Percentiles rank a stretch among this genome's conserved stretches.
Evolutionary conservation across 2,329 filamentous ascomycete species (phyloP).

Genomic region (Mycosphaerelloides madeirae): DNA sequence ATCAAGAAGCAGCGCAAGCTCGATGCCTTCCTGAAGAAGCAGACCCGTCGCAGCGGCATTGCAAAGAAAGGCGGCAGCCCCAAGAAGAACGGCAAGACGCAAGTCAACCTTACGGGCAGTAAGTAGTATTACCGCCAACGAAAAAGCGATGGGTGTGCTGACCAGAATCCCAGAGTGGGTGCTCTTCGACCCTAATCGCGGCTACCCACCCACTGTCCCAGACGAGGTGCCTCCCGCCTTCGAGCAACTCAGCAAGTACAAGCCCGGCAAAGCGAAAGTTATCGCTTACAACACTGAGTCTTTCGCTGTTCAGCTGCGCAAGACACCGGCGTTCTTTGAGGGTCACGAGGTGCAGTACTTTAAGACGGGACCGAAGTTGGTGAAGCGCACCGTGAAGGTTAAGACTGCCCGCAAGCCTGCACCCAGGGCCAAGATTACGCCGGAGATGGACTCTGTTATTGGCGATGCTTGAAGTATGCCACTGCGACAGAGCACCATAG

Average conservation of each 20-base stretch:
- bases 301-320: slow-evolving; percentile 11
- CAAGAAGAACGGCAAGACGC: too few relatives aligned
- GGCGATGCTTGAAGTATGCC: too few relatives aligned
- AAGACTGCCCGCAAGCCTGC: too few relatives aligned
- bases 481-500: too few relatives aligned
- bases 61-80: too few relatives aligned
- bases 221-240: slow-evolving; percentile 8
- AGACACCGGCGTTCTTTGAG: slow-evolving; percentile 11
- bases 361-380: slow-evolving; percentile 17
- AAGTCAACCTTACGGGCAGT: too few relatives aligned
- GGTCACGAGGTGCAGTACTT: slow-evolving; percentile 18
- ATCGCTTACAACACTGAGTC: slow-evolving; percentile 20
- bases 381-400: slow-evolving; percentile 1
- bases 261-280: slow-evolving; percentile 20
- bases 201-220: slow-evolving; percentile 9
- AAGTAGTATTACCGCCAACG: too few relatives aligned
- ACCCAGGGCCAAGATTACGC: too few relatives aligned
- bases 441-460: too few relatives aligned
- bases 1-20: too few relatives aligned
- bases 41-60: too few relatives aligned
- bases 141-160: background rate
- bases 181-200: slow-evolving; percentile 22
- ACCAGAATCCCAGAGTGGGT: slow-evolving; percentile 22
- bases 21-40: too few relatives aligned
- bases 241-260: slow-evolving; percentile 9